phyloP scores from a whole-genome alignment of 805 yeast genomes.

The Candida alai region DNA sequence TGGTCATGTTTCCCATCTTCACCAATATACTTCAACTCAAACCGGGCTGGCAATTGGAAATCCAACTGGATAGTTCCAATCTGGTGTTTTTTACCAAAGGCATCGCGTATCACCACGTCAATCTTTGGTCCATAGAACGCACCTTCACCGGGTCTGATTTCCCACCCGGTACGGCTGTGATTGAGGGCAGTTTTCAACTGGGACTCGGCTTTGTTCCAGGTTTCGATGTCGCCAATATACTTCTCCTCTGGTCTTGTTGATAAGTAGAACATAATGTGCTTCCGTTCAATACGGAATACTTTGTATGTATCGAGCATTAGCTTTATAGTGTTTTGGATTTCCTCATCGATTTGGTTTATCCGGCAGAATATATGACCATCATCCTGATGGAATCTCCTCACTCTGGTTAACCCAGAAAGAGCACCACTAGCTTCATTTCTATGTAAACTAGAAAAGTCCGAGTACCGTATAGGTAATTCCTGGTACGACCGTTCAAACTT shows the following conservation, averaged over 20 bases:
- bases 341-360: constrained; percentile 67
- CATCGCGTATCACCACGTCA: constrained; percentile 79
- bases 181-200: constrained; percentile 60
- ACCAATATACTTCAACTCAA: constrained; percentile 63
- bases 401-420: constrained; percentile 85
- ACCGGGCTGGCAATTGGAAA: constrained; percentile 87
- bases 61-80: constrained; percentile 95
- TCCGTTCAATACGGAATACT: constrained; percentile 53
- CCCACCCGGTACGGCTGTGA: constrained; percentile 51
- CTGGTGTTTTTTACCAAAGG: constrained; percentile 78
- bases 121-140: constrained; percentile 97
- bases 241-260: constrained; percentile 82
- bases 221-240: constrained; percentile 68
- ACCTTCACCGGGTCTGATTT: constrained; percentile 87
- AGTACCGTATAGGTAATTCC: constrained; percentile 79
- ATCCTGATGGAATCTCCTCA: constrained; percentile 94
- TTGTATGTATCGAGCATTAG: constrained; percentile 73
- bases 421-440: constrained; percentile 96
- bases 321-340: constrained; percentile 67
- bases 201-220: constrained; percentile 82
- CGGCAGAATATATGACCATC: constrained; percentile 96
- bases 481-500: constrained; percentile 75
- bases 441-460: constrained; percentile 90
- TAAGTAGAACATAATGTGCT: constrained; percentile 56
- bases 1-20: constrained; percentile 47